Evolutionary conservation across 1,284 basidiomycete genomes (phyloP), one percentile per base, ranked within the genome.

Genomic region (Sporisorium graminicola): DNA sequence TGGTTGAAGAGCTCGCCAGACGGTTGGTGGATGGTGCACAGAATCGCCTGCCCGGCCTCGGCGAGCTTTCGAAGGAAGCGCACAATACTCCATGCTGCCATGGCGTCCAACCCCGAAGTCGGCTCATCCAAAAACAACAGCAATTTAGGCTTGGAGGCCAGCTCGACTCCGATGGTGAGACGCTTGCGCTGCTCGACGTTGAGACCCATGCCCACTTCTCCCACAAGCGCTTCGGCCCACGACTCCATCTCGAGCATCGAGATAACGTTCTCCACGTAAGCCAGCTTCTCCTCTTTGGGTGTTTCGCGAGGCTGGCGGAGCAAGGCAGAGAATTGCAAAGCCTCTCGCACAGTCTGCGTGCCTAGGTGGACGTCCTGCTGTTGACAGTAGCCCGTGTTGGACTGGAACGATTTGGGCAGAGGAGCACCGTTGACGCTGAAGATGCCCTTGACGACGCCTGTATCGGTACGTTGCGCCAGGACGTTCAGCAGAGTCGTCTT

Each of bases 21-120:
- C 1, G 86, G 86, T 68, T 86, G 86, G 60, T 87, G 86, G 49
- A 86, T 82, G 44, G 86, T 87, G 63, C 84, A 86, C 42, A 86
- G 71, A 43, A 86, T 82, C 18, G 84, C 80, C 43, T 86, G 78
- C 44, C 84, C 67, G 58, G 82, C 71, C 57, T 68, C 58, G 26
- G 86, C 84, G 10, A 87, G 74, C 73, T 86, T 83, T 47, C 82
- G 75, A 12, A 86, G 67, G 76, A 86, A 83, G 2, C 81, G 79
- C 18, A 82, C 77, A 33, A 86, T 74, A n/a, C 74, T 75, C 74
- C 79, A 80, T 58, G 71, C 58, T 22, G 65, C 65, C 65, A 67
- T 67, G 20, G 65, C 76, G 24, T 80, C 80, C 26, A 82, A 64
- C 47, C 82, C 81, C 3, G 79, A 81, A 6, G 81, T 82, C n/a